Evolutionary conservation across 768 basidiomycete genomes (phyloP), one percentile per base, ranked within the genome.

Genomic region (Steccherinum ochraceum): DNA sequence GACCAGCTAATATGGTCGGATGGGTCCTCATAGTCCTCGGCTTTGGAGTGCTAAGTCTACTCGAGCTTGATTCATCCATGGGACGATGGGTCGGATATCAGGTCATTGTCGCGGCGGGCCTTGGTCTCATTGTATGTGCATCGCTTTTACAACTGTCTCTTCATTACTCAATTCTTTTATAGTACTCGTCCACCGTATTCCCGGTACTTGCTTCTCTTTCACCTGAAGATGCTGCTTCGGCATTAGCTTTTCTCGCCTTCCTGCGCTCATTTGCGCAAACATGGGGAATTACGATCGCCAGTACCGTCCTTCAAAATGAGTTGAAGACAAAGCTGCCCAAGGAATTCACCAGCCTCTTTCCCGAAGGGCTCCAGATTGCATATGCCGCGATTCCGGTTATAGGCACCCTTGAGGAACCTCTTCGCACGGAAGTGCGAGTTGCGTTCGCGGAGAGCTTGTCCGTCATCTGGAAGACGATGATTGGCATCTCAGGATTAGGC

Each of bases 1-100:
- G 54, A 3, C 60, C 65, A 4, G 52, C 53, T n/a, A 69, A 65
- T 50, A 52, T 52, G 19, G 1, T 67, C 4, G 74, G 68, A 3
- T 78, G 74, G 73, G 44, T 53, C 0, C 5, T 74, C 11, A 51
- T 59, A 3, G 52, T 69, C 13, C 49, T 76, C 23, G 76, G 74
- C 0, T 53, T 69, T 18, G 76, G 72, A 0, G 50, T 73, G 0
- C 40, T 70, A 12, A 63, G 52, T 12, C 55, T 62, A 12, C 41
- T 68, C 4, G 52, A 55, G 4, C 56, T 53, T n/a, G 59, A 66
- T 52, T 53, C 53, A 16, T 11, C 54, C 13, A 49, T 45, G 2
- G 56, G 57, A 0, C 40, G 54, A 20, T 64, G 62, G 64, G 60
- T 65, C 21, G 67, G 65, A 1, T 67, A 57, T 52, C 64, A 67